These are phyloP conservation scores for Galerina sulciceps DNA, from an alignment of 768 basidiomycete species.

Conservation along the genomic window DNA sequence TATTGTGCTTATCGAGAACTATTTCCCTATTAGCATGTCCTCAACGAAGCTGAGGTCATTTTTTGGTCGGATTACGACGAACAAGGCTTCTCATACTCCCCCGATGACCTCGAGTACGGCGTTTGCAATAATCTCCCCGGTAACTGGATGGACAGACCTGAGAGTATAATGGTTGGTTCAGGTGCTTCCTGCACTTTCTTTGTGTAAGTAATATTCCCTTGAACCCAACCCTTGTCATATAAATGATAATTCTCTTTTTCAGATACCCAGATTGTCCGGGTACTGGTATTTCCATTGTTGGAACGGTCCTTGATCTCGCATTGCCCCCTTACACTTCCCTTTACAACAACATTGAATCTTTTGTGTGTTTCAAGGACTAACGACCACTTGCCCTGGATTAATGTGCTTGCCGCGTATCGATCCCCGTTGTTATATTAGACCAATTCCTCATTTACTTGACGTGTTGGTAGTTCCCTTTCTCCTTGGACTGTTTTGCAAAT, in stretches of 20 bases:
- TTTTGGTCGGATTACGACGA: not conserved
- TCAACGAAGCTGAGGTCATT: not conserved
- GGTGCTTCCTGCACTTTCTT: not conserved
- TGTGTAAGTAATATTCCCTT: too few relatives aligned
- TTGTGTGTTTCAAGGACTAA: not conserved
- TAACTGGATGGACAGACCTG: not conserved
- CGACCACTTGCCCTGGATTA: not conserved
- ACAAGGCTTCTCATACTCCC: not conserved
- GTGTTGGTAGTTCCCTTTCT: too few relatives aligned
- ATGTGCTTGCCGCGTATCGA: too few relatives aligned
- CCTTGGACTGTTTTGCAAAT: too few relatives aligned
- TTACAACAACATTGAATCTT: constrained; percentile 1
- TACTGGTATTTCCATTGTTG: not conserved
- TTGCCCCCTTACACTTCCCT: not conserved
- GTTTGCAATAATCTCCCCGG: not conserved
- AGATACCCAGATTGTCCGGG: not conserved
- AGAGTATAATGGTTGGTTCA: not conserved
- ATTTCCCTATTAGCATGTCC: not conserved
- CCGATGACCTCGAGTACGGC: not conserved
- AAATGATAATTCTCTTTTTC: not conserved
- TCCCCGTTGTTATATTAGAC: too few relatives aligned
- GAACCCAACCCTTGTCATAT: not conserved
- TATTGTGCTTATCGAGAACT: too few relatives aligned
- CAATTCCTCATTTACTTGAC: too few relatives aligned
- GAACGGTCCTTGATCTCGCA: not conserved